Evolutionary conservation across 768 basidiomycete species (phyloP), one percentile per base, ranked within the genome.

Genomic region (Epithele typhae): DNA sequence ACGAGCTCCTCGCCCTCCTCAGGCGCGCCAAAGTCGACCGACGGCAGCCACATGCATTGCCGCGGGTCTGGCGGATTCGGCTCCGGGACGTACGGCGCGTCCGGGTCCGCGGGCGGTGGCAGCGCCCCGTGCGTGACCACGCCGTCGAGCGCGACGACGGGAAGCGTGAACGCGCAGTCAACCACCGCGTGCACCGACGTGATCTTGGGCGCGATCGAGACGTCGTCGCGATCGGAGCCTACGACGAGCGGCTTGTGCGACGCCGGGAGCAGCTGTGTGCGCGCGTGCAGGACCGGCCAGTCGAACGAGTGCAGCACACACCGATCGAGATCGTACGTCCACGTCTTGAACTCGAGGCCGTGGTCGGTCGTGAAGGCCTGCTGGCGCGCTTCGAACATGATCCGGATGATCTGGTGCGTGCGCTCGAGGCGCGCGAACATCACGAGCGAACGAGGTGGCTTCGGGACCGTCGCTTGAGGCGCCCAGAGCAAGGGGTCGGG

Each of bases 131-230:
- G n/a, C n/a, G n/a, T n/a, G n/a, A n/a, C n/a, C n/a, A n/a, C n/a
- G n/a, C n/a, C 24, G 7, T 24, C 30, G 33, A 33, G 19, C 24
- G 54, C 25, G 38, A 30, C 38, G 27, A n/a, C n/a, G n/a, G n/a
- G n/a, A n/a, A n/a, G n/a, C n/a, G n/a, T n/a, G n/a, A n/a, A n/a
- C n/a, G n/a, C n/a, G n/a, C n/a, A n/a, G n/a, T n/a, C n/a, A n/a
- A n/a, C n/a, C n/a, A n/a, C n/a, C n/a, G n/a, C n/a, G n/a, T n/a
- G n/a, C n/a, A n/a, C n/a, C n/a, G n/a, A n/a, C n/a, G n/a, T n/a
- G n/a, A n/a, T n/a, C n/a, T n/a, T n/a, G n/a, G 56, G 56, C 46
- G 52, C 34, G n/a, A 45, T 47, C n/a, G 37, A 19, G 37, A 27
- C 36, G 36, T 57, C 52, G 45, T 48, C 47, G 40, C 43, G 38